Conservation (phyloP, 129 eudicot species). For the Arctium lappa region DNA sequence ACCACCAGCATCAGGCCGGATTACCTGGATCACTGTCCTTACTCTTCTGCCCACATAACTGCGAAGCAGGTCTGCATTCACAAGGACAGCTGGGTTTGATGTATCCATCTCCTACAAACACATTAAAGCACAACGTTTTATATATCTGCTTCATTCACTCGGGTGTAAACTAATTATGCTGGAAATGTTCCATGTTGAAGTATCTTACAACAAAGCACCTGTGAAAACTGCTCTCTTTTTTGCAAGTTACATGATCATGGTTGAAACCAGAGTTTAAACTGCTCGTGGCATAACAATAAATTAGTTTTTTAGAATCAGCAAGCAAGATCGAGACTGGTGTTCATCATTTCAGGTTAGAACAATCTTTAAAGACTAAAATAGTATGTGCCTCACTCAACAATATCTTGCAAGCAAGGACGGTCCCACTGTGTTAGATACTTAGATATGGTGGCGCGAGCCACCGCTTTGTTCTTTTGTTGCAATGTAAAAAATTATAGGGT, state of each 20-base stretch:
- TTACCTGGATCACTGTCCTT: slow-evolving; percentile 73
- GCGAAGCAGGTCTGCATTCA: slow-evolving; percentile 70
- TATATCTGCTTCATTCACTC: neutral
- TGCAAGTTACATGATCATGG: neutral
- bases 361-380: no score
- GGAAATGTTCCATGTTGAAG: neutral
- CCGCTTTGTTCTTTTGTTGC: no score
- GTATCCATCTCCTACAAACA: slow-evolving; percentile 63
- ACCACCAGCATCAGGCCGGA: slow-evolving; percentile 58
- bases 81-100: slow-evolving; percentile 82
- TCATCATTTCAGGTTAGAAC: neutral
- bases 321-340: neutral
- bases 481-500: no score
- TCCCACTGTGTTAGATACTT: no score
- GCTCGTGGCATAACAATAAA: neutral
- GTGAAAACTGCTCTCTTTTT: neutral
- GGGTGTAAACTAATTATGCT: no score
- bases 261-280: neutral
- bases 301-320: neutral
- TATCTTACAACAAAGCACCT: neutral
- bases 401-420: no score
- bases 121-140: neutral
- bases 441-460: no score
- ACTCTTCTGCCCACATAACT: slow-evolving; percentile 64
- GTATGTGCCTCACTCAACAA: no score